phyloP scores from a whole-genome alignment of 345 rosid genomes.

The Nephelium lappaceum region DNA sequence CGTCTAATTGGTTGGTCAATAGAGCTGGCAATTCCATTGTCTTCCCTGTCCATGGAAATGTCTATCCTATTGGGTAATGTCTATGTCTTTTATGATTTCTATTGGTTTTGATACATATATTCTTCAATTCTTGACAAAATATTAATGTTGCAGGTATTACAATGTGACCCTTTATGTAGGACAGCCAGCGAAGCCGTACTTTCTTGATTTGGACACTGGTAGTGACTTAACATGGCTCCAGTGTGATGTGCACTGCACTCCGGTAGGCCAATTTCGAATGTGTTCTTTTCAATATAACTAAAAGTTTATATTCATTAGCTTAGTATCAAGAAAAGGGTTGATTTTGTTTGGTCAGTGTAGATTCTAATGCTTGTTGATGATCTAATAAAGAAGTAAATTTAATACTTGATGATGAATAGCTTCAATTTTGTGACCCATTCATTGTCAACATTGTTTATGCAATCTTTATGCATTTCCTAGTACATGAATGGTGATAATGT shows the following conservation, averaged over 20 bases:
- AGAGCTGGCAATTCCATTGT: constrained; percentile 50
- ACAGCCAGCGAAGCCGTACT: constrained; percentile 83
- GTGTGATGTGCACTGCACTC: constrained; percentile 71
- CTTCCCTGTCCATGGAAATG: constrained; percentile 56
- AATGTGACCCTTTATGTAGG: constrained; percentile 76
- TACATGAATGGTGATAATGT: background rate
- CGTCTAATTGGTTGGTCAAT: constrained; percentile 15
- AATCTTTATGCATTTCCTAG: background rate
- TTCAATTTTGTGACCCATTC: too few relatives aligned
- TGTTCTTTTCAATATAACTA: background rate
- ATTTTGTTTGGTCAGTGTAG: background rate
- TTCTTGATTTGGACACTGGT: constrained; percentile 91
- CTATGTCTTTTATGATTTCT: background rate
- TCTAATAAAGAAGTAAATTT: too few relatives aligned
- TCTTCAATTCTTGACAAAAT: constrained; percentile 7
- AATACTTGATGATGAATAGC: background rate
- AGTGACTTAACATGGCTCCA: constrained; percentile 99
- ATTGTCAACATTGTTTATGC: background rate
- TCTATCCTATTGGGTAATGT: constrained; percentile 53
- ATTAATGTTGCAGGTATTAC: constrained; percentile 52
- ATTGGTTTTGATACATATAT: background rate
- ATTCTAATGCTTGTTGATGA: background rate
- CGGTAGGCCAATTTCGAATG: constrained; percentile 34
- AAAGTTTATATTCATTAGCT: too few relatives aligned
- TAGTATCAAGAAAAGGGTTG: too few relatives aligned